Conservation (phyloP, 129 eudicot species). For the Pseudognaphalium luteoalbum region DNA sequence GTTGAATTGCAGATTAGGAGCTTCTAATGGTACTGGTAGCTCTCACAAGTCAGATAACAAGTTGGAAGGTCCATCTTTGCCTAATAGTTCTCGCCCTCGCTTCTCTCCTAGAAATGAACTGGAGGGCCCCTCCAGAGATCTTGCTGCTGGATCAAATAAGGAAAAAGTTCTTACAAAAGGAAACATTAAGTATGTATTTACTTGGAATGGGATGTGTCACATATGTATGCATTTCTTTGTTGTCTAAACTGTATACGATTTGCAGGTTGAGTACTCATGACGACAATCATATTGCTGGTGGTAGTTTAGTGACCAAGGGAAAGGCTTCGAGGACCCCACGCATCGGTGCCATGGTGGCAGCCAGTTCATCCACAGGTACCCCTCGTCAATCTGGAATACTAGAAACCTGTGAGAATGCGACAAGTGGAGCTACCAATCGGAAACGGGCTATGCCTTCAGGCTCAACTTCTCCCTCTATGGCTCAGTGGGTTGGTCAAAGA, state of each 20-base stretch:
- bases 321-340: conserved; percentile 78
- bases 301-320: conserved; percentile 69
- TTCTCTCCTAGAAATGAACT: conserved; percentile 57
- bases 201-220: background rate
- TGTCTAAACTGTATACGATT: conserved; percentile 11
- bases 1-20: conserved; percentile 53
- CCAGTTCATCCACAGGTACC: conserved; percentile 53
- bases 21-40: conserved; percentile 49
- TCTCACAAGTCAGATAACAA: conserved; percentile 59
- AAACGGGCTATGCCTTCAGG: conserved; percentile 67
- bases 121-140: conserved; percentile 62
- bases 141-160: conserved; percentile 52
- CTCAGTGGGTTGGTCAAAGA: conserved; percentile 95
- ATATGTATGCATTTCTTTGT: conserved; percentile 3
- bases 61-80: conserved; percentile 56
- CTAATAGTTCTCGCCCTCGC: conserved; percentile 53
- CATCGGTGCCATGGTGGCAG: conserved; percentile 48
- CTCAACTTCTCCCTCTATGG: conserved; percentile 72
- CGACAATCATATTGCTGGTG: conserved; percentile 43
- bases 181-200: conserved; percentile 58
- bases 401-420: conserved; percentile 69
- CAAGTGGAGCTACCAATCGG: conserved; percentile 48
- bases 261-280: conserved; percentile 68
- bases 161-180: conserved; percentile 61
- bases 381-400: conserved; percentile 55